Conservation (phyloP, 257 asterid genomes). For the Gardenia jasminoides region DNA sequence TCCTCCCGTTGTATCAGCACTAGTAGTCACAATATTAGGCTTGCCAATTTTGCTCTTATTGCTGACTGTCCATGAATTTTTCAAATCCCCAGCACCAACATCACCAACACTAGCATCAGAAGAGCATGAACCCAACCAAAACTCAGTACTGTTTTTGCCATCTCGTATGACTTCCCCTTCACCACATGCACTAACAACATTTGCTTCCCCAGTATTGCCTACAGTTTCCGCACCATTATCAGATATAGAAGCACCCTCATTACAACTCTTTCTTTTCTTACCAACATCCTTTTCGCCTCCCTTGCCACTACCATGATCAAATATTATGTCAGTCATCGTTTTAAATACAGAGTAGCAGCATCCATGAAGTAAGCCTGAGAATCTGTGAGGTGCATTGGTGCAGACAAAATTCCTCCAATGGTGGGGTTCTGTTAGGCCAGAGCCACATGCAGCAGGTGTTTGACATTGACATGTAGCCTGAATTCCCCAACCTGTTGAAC, state of each 20-base stretch:
- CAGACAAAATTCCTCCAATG: no score
- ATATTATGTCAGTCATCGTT: constrained; percentile 13
- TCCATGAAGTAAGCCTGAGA: constrained; percentile 12
- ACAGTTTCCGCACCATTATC: constrained; percentile 13
- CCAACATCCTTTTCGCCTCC: constrained; percentile 22
- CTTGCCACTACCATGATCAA: constrained; percentile 19
- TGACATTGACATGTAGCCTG: constrained; percentile 9
- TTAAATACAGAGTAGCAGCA: constrained; percentile 20
- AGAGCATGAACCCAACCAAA: background rate
- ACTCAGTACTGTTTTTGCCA: background rate
- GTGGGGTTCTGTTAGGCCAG: background rate
- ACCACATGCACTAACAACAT: background rate
- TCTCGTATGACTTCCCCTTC: background rate
- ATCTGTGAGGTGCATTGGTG: background rate
- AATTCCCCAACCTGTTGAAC: background rate
- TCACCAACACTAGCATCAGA: background rate
- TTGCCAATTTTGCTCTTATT: background rate
- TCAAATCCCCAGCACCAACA: background rate
- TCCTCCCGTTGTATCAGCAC: constrained; percentile 1
- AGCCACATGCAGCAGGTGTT: constrained; percentile 20
- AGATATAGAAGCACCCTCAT: background rate
- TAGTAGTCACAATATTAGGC: background rate
- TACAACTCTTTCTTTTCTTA: constrained; percentile 2
- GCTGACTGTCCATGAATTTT: constrained; percentile 1
- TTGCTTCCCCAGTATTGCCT: background rate